Base-by-base conservation (phyloP, 176 grass and related monocot genomes). In the Raddia distichophylla region DNA sequence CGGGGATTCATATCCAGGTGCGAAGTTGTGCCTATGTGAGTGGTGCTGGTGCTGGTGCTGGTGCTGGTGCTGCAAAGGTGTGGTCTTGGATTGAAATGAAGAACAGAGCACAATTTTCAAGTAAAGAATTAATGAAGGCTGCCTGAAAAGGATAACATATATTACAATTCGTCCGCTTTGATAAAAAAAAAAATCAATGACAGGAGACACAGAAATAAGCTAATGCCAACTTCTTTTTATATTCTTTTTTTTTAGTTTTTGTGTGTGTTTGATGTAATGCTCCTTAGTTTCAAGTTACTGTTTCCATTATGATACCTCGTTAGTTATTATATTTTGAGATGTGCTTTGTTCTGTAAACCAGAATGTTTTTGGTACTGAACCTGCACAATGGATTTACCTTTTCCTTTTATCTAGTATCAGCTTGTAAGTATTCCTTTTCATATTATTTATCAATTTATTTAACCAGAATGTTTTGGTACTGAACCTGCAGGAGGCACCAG, bases 401-500 rank as follows among this genome's bases (percentile, higher is more conserved):
- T 65, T 42, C 62, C 12, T 57, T 14, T 53, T 64, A 64, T 51
- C 58, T 54, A 54, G 18, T 84, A 47, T 12, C 7, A 47, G 19
- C 37, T 56, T 37, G 19, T 60, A 60, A 77, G 48, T 80, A 65
- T 8, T 57, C n/a, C 57, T 20, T 53, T 3, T 33, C 13, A 60
- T 62, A 60, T 84, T 79, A 27, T 79, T 85, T 17, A 86, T 57
- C 42, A 44, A 27, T 27, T 27, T 27, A 27, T 27, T 27, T 27
- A 27, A 27, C 27, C 27, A 27, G 27, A 27, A 27, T 27, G 27
- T 27, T 27, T 27, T 27, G 27, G 27, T 27, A 27, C 27, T 27
- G 27, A 27, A 27, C 27, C 77, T 87, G 76, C 87, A 95, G 96
- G 96, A 99, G 78, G 93, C 44, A 61, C 96, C 96, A 34, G 93